Evolutionary conservation across 495 filamentous ascomycete genomes (phyloP), one percentile per base, ranked within the genome.

Genomic region (Penicillium maclennaniae): DNA sequence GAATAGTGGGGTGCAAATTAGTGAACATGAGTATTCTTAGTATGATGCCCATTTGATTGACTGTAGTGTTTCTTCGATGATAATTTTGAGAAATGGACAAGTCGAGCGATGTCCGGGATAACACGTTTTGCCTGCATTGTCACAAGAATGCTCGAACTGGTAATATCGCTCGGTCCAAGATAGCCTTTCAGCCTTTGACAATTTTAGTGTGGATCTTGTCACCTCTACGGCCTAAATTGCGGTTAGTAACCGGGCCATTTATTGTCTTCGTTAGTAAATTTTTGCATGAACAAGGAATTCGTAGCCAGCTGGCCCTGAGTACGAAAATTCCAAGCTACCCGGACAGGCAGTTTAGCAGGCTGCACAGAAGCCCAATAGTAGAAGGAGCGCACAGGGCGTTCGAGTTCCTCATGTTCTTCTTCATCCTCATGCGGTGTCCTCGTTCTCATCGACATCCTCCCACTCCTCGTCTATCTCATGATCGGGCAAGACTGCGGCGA

Each of bases 401-500:
- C 10, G 14, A 34, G 9, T 34, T 14, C 10, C 10, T 14, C 5
- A 34, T 34, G 31, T 23, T 23, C 23, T 23, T 23, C n/a, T 34
- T 10, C 14, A 34, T 34, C 2, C 31, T 34, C 31, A 34, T 34
- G 31, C 31, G 8, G 31, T 34, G 9, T 23, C 23, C 23, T 34
- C 31, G 31, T 49, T 42, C 4, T 57, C 49, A 9, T 57, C 53
- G 15, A 56, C 40, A 27, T 52, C 50, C 39, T 58, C 62, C 56
- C 59, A 62, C 36, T 60, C 59, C 10, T 47, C 49, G 20, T 60
- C 57, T 34, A 40, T 28, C n/a, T 48, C 41, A 19, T 48, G 51
- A 7, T 48, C 38, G 4, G 51, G 40, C 1, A 45, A 26, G 21
- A 34, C 47, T n/a, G 49, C 26, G 28, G 49, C 34, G 36, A 47